These are phyloP conservation scores for Colletotrichum magnum DNA, from an alignment of 2,329 filamentous ascomycete genomes.

Conservation along the genomic window DNA sequence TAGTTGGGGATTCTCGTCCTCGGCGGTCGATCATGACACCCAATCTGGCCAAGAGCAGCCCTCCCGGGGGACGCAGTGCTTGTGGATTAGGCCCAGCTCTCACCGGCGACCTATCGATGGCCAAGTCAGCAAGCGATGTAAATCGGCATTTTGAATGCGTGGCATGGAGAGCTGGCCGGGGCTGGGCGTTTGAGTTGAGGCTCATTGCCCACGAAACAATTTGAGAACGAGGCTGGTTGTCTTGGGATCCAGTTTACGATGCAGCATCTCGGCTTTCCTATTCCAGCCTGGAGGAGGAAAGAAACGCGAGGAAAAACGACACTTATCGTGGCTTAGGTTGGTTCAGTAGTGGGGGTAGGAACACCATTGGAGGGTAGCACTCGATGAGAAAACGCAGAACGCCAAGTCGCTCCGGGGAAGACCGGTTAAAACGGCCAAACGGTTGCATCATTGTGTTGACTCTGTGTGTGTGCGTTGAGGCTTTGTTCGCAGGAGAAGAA, in stretches of 20 bases:
- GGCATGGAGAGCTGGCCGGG: background rate
- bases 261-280: slow-evolving; percentile 20
- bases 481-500: slow-evolving; percentile 13
- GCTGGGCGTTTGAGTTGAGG: background rate
- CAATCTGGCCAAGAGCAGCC: slow-evolving; percentile 35
- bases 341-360: background rate
- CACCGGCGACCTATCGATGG: slow-evolving; percentile 23
- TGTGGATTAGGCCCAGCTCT: background rate
- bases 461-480: background rate
- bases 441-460: slow-evolving; percentile 9
- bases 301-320: background rate
- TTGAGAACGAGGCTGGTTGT: background rate
- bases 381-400: slow-evolving; percentile 1
- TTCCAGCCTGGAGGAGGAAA: background rate
- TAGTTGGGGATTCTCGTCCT: slow-evolving; percentile 10
- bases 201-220: too few relatives aligned
- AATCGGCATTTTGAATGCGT: slow-evolving; percentile 1
- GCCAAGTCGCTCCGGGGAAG: slow-evolving; percentile 10
- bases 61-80: background rate
- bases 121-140: slow-evolving; percentile 29
- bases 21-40: slow-evolving; percentile 37
- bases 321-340: background rate
- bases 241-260: background rate
- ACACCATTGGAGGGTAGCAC: background rate
- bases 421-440: slow-evolving; percentile 14